phyloP scores from a whole-genome alignment of 192 early-diverging fungal genomes.

The Gonapodya prolifera region DNA sequence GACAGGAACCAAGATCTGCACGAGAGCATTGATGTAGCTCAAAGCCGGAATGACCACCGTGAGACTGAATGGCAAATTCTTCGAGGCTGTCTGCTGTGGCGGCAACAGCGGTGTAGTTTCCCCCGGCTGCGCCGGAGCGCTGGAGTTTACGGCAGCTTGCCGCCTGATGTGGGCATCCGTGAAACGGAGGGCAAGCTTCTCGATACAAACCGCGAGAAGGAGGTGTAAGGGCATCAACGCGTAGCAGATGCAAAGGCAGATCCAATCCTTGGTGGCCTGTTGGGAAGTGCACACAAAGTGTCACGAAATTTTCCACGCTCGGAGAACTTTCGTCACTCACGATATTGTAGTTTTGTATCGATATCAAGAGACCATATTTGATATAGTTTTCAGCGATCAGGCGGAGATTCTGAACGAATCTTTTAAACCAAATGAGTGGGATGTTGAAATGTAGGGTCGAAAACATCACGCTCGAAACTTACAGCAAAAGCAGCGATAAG shows the following conservation, averaged over 20 bases:
- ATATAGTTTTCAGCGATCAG: slow-evolving; percentile 78
- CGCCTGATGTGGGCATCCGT: not conserved
- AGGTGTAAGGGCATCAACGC: slow-evolving; percentile 36
- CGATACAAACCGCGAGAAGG: slow-evolving; percentile 42
- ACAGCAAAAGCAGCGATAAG: not conserved
- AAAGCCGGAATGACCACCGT: slow-evolving; percentile 9
- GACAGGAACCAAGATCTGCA: slow-evolving; percentile 44
- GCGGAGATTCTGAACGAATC: slow-evolving; percentile 63
- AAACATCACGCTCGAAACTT: no score
- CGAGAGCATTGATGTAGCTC: slow-evolving; percentile 37
- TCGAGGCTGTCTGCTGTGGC: not conserved
- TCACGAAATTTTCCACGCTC: not conserved
- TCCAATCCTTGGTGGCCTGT: slow-evolving; percentile 38
- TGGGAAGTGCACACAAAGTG: slow-evolving; percentile 9
- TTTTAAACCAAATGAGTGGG: not conserved
- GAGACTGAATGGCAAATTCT: not conserved
- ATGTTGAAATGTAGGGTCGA: no score
- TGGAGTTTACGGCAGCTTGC: not conserved
- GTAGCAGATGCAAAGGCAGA: slow-evolving; percentile 31
- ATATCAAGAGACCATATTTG: slow-evolving; percentile 75
- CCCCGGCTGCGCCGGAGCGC: not conserved
- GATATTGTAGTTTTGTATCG: slow-evolving; percentile 30
- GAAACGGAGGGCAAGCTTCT: slow-evolving; percentile 27
- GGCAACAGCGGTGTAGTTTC: not conserved
- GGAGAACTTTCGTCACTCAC: slow-evolving; percentile 22